Evolutionary conservation across 345 rosid species (phyloP).

Genomic region (Eucalyptus decipiens): DNA sequence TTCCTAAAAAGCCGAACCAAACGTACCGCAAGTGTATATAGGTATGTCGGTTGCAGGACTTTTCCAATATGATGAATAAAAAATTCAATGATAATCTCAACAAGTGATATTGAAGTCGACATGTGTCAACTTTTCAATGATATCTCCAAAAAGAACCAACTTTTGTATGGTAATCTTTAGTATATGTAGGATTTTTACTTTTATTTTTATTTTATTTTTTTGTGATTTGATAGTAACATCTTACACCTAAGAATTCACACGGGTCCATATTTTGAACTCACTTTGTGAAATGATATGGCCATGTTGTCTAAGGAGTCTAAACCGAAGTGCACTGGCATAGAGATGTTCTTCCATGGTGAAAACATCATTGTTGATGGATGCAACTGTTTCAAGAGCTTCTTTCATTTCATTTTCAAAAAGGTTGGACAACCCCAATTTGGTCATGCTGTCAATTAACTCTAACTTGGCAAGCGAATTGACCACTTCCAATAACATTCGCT

Average conservation of each 20-base stretch:
- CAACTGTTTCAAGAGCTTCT: slow-evolving; percentile 2
- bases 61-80: not conserved
- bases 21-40: accelerated
- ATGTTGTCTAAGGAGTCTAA: slow-evolving; percentile 30
- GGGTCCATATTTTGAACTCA: not conserved
- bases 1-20: accelerated
- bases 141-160: not conserved
- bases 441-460: slow-evolving; percentile 18
- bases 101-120: not conserved
- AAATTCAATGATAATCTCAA: not conserved
- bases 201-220: not conserved
- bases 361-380: not conserved
- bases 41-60: not conserved
- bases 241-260: not conserved
- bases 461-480: slow-evolving; percentile 2
- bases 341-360: not conserved
- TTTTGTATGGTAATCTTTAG: not conserved
- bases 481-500: slow-evolving; percentile 2
- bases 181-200: not conserved
- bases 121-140: not conserved
- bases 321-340: slow-evolving; percentile 15
- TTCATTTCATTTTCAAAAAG: slow-evolving; percentile 19
- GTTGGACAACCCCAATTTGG: slow-evolving; percentile 17
- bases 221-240: not conserved
- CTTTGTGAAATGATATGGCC: slow-evolving; percentile 33